A percentile compares a stretch with the other conserved stretches of the same genome.
Conservation (phyloP, 371 early-diverging fungal species). For the Polyrhizophydium stewartii region DNA sequence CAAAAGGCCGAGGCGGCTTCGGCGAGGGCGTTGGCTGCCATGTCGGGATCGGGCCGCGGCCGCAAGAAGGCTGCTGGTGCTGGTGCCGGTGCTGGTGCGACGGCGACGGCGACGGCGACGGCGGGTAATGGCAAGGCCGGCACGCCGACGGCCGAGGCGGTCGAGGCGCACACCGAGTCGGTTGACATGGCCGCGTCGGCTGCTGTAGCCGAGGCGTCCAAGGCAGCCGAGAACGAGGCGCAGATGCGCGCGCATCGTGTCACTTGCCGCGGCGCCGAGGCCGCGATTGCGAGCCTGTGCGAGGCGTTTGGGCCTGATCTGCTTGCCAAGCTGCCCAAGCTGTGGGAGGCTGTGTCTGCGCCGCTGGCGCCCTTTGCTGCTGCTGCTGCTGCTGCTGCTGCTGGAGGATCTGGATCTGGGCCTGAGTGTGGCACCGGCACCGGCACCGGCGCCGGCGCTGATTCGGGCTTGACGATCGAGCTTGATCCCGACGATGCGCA, state of each 20-base stretch:
- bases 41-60: constrained; percentile 10
- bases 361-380: neutral
- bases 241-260: constrained; percentile 56
- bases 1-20: neutral
- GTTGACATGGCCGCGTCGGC: constrained; percentile 42
- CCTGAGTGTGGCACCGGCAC: too few species aligned
- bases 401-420: too few species aligned
- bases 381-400: too few species aligned
- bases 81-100: constrained; percentile 11
- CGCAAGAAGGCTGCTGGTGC: constrained; percentile 7
- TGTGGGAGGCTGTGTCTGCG: constrained; percentile 68
- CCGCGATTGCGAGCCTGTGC: constrained; percentile 66
- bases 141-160: constrained; percentile 31
- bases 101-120: neutral
- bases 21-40: neutral
- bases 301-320: constrained; percentile 64
- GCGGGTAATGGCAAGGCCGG: constrained; percentile 22
- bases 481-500: constrained; percentile 37
- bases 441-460: neutral
- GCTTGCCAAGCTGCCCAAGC: constrained; percentile 67
- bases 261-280: constrained; percentile 75
- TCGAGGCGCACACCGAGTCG: constrained; percentile 38
- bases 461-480: neutral
- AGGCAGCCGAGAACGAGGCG: constrained; percentile 34
- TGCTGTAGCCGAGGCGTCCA: constrained; percentile 19